phyloP scores from a whole-genome alignment of 768 basidiomycete species.

The Russula abietina region DNA sequence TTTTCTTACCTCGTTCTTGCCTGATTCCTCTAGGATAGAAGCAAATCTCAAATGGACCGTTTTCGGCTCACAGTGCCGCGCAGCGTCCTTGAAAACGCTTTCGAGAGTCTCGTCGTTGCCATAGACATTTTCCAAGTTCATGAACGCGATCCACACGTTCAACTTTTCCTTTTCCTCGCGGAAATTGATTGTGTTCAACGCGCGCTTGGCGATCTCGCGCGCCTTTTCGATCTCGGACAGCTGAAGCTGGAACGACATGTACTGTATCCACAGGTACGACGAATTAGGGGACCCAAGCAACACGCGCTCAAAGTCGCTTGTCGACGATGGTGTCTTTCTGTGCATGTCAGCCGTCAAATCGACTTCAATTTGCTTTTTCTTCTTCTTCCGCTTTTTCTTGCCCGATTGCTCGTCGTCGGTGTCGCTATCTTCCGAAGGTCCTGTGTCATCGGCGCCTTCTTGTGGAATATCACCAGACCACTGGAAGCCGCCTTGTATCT shows the following conservation, averaged over 20 bases:
- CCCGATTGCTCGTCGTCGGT: conserved; percentile 37
- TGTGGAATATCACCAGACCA: conserved; percentile 48
- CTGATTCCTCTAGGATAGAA: conserved; percentile 75
- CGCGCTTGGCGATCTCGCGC: conserved; percentile 76
- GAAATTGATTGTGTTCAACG: conserved; percentile 83
- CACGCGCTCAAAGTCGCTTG: conserved; percentile 89
- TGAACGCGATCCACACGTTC: conserved; percentile 94
- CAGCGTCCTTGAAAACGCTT: conserved; percentile 82
- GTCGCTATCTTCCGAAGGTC: conserved; percentile 46
- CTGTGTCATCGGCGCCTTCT: conserved; percentile 38
- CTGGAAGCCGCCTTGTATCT: conserved; percentile 58
- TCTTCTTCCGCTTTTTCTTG: conserved; percentile 63
- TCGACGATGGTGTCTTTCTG: conserved; percentile 79
- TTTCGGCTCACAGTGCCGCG: conserved; percentile 86
- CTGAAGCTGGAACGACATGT: conserved; percentile 97
- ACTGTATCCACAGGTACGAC: conserved; percentile 97
- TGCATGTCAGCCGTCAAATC: conserved; percentile 88
- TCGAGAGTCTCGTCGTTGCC: conserved; percentile 81
- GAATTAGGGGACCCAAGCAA: conserved; percentile 94
- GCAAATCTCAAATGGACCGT: conserved; percentile 82
- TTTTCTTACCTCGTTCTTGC: conserved; percentile 63
- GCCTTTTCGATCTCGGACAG: conserved; percentile 97
- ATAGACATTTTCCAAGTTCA: conserved; percentile 92
- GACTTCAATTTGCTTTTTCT: conserved; percentile 64
- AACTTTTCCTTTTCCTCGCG: conserved; percentile 94